Evolutionary conservation across 192 early-diverging fungal genomes (phyloP).

Genomic region (Linnemannia exigua): DNA sequence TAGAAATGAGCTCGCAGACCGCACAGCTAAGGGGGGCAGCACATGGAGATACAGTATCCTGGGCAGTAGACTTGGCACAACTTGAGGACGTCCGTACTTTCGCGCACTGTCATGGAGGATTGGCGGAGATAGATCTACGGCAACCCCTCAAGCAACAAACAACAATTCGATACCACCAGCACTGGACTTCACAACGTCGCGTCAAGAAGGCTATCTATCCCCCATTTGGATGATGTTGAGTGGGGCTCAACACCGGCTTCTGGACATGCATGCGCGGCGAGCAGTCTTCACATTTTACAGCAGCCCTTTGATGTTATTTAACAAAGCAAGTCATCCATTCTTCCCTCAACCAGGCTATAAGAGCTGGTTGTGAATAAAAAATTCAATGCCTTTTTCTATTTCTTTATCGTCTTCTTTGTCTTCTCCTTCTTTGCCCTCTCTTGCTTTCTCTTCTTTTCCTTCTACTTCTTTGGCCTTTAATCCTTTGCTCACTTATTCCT

Average conservation of each 20-base stretch:
- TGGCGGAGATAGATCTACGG: slow-evolving; percentile 1
- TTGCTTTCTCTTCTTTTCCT: too few species aligned
- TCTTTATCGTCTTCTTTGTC: too few species aligned
- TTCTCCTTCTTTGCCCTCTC: too few species aligned
- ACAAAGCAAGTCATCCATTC: too few species aligned
- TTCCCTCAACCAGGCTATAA: too few species aligned
- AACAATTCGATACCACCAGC: slow-evolving; percentile 12
- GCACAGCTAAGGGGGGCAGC: neutral
- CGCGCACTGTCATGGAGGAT: neutral
- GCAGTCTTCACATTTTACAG: slow-evolving; percentile 9
- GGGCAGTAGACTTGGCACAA: neutral
- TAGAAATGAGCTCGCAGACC: neutral
- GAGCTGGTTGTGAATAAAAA: too few species aligned
- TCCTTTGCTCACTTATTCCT: too few species aligned
- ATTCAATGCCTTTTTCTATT: too few species aligned
- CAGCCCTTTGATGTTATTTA: too few species aligned
- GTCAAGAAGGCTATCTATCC: slow-evolving; percentile 7
- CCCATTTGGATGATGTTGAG: neutral
- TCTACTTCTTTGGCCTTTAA: too few species aligned
- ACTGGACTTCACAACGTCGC: slow-evolving; percentile 3
- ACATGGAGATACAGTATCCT: neutral
- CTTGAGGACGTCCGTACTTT: neutral
- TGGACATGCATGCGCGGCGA: neutral
- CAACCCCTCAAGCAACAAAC: slow-evolving; percentile 18
- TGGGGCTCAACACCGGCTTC: slow-evolving; percentile 3